Percentiles rank a stretch among this genome's conserved stretches.
Conservation (phyloP, 768 basidiomycete species). For the Pisolithus marmoratus region DNA sequence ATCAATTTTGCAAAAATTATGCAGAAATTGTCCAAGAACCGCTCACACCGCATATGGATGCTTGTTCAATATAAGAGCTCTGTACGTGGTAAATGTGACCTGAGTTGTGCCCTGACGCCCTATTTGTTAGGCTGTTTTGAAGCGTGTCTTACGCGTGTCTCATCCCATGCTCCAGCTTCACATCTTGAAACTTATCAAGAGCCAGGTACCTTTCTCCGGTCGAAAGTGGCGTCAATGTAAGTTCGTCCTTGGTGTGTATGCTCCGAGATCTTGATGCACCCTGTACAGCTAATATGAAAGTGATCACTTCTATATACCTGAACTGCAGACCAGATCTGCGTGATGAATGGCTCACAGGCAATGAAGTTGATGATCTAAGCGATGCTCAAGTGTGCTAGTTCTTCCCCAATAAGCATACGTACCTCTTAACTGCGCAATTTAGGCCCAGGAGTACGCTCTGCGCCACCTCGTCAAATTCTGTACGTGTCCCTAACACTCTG, state of each 20-base stretch:
- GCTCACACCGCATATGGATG: constrained; percentile 92
- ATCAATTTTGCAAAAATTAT: constrained; percentile 98
- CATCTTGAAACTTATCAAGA: constrained; percentile 95
- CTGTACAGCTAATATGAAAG: constrained; percentile 92
- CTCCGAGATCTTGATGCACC: constrained; percentile 9
- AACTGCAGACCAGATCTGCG: constrained; percentile 95
- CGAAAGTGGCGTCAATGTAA: constrained; percentile 96
- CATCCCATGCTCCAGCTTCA: constrained; percentile 94
- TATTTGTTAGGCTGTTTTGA: constrained; percentile 77
- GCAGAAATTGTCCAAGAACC: constrained; percentile 94
- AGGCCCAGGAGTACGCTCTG: constrained; percentile 95
- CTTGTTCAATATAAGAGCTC: constrained; percentile 98
- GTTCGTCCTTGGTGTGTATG: constrained; percentile 16
- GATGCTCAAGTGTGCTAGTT: constrained; percentile 69
- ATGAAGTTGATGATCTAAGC: constrained; percentile 85
- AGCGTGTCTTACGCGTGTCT: constrained; percentile 88
- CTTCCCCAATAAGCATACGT: not conserved
- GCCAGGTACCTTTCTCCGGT: constrained; percentile 97
- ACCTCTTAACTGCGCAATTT: constrained; percentile 4
- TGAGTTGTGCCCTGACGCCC: constrained; percentile 5
- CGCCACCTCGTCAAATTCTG: constrained; percentile 94
- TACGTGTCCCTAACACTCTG: constrained; percentile 34
- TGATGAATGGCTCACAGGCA: constrained; percentile 95
- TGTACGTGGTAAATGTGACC: constrained; percentile 40
- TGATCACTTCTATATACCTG: constrained; percentile 96